These are phyloP conservation scores for Epichloe amarillans DNA, from an alignment of 2,329 filamentous ascomycete genomes.

Conservation along the genomic window DNA sequence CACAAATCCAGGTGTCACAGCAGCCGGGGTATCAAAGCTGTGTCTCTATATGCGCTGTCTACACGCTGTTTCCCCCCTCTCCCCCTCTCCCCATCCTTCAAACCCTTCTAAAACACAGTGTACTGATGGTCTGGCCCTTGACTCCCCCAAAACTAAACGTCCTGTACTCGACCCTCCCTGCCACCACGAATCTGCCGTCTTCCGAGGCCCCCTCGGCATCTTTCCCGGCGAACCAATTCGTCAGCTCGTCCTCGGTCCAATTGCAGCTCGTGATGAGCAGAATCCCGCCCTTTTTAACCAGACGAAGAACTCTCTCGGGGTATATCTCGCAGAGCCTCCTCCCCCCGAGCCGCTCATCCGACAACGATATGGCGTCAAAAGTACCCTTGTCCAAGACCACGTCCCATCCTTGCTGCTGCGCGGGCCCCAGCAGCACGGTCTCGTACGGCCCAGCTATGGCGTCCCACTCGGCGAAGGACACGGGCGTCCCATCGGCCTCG, in stretches of 20 bases:
- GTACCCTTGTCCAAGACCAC: constrained; percentile 96
- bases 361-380: constrained; percentile 87
- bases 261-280: constrained; percentile 92
- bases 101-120: constrained; percentile 59
- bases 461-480: constrained; percentile 47
- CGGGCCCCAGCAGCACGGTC: constrained; percentile 19
- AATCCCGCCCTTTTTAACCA: constrained; percentile 59
- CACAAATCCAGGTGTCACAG: background rate
- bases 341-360: constrained; percentile 39
- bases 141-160: constrained; percentile 81
- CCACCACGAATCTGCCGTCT: constrained; percentile 39
- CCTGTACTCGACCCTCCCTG: constrained; percentile 63
- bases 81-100: constrained; percentile 4
- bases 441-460: constrained; percentile 34
- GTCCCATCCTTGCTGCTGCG: constrained; percentile 52
- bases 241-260: constrained; percentile 86
- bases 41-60: background rate
- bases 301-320: constrained; percentile 47
- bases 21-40: background rate
- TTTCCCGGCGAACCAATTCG: constrained; percentile 54
- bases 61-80: background rate
- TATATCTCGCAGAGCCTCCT: constrained; percentile 64
- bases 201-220: background rate
- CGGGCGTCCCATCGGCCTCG: constrained; percentile 12
- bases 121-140: constrained; percentile 81